phyloP scores from a whole-genome alignment of 78 protist species.

The Dictyostelium intermedium region DNA sequence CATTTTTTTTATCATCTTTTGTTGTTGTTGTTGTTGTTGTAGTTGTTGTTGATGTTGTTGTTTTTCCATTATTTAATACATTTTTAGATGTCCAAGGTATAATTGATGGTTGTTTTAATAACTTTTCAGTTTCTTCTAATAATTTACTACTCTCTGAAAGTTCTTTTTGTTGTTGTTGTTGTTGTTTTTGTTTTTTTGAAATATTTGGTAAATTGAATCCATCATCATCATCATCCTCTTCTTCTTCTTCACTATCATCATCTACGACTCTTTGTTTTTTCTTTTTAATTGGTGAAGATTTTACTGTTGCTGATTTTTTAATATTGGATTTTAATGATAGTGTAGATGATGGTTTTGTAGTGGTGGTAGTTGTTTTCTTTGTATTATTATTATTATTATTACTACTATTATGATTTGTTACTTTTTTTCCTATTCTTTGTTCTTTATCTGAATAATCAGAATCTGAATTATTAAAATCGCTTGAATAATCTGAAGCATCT shows the following conservation, averaged over 20 bases:
- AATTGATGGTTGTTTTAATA: neutral
- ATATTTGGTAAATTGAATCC: neutral
- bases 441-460: neutral
- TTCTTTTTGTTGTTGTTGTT: neutral
- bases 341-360: neutral
- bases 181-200: neutral
- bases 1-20: neutral
- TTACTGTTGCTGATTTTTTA: neutral
- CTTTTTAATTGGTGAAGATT: neutral
- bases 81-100: neutral
- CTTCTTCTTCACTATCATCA: neutral
- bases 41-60: too few species aligned
- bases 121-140: neutral
- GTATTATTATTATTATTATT: neutral
- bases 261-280: neutral
- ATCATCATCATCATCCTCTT: neutral
- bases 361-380: neutral
- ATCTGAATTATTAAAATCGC: neutral
- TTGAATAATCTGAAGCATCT: neutral
- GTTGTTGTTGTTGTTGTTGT: too few species aligned
- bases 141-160: neutral
- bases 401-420: neutral
- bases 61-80: neutral
- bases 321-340: neutral
- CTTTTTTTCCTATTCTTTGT: neutral